Percentiles rank a stretch among this genome's conserved stretches.
Conservation (phyloP, 352 stramenopile genomes). For the Phytophthora aleatoria region DNA sequence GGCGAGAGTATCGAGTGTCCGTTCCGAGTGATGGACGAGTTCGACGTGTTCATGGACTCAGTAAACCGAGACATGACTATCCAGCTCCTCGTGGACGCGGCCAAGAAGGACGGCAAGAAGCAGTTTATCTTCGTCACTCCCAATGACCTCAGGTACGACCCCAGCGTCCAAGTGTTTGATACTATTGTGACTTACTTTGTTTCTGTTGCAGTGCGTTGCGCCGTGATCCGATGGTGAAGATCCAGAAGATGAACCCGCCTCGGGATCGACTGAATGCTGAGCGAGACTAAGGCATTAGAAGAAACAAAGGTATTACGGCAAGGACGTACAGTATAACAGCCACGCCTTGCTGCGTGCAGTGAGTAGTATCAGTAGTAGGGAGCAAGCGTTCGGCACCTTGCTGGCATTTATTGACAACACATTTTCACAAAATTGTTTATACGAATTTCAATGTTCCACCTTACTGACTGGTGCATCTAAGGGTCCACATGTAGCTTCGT, state of each 20-base stretch:
- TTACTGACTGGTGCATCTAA: constrained; percentile 6
- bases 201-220: constrained; percentile 57
- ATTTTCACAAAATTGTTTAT: constrained; percentile 1
- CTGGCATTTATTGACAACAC: constrained; percentile 27
- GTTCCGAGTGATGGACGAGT: constrained; percentile 99
- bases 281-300: constrained; percentile 24
- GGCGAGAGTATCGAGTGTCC: constrained; percentile 91
- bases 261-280: constrained; percentile 77
- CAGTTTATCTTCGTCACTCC: constrained; percentile 91
- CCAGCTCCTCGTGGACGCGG: constrained; percentile 90
- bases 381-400: constrained; percentile 9
- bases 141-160: constrained; percentile 82
- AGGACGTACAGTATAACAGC: constrained; percentile 22
- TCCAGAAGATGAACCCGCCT: constrained; percentile 89
- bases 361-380: constrained; percentile 26
- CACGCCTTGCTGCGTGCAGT: constrained; percentile 20
- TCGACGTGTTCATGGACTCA: constrained; percentile 99
- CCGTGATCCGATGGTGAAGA: constrained; percentile 81
- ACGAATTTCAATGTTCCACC: not conserved
- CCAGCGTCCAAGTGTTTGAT: constrained; percentile 8
- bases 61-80: constrained; percentile 96
- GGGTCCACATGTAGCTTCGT: constrained; percentile 14
- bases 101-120: constrained; percentile 76
- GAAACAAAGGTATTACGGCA: constrained; percentile 4
- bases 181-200: not conserved